Base-by-base conservation (phyloP, 2,329 filamentous ascomycete genomes). In the Blastomyces silverae region DNA sequence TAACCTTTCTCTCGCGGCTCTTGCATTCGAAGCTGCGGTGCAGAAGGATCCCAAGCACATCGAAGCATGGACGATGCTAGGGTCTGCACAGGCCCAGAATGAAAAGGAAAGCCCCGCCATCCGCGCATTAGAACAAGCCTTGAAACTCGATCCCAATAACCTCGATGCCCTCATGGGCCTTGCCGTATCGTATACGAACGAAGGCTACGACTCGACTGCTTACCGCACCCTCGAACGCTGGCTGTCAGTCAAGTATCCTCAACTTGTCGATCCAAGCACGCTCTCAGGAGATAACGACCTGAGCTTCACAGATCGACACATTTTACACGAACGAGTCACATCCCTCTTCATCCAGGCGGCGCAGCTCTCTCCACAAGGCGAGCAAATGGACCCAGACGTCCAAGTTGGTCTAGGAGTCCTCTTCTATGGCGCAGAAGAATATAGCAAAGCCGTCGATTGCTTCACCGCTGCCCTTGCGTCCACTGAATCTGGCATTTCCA, bases 101-200 rank as follows among this genome's bases (percentile, higher is more conserved):
- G 94, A 99, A 78, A 99, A 99, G 80, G 94, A 99, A 77, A 89
- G 91, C 10, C 93, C 94, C 0, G 94, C 94, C 2, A 97, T 99
- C 69, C 88, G 94, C 44, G 94, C 94, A 2, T 82, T 97, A 66
- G 93, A 97, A 77, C 90, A 94, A 75, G 92, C 93, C 0, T 80
- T 97, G 68, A 93, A 92, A 76, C 82, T 94, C 37, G 92, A 97
- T 71, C 88, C 92, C 0, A 88, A 87, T 72, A 97, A 96, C 74
- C 84, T 95, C 25, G 86, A 90, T 66, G 93, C 92, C 0, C 83
- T 99, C 57, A 97, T 99, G 93, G 92, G 91, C 1, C 81, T 99
- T 62, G 92, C 93, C 17, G 93, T 99, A 25, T 96, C 91, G 5
- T 99, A 99, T 78, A 99, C 94, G 59, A 99, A 99, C 79, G 94